These are phyloP conservation scores for Aspergillus fumigatiaffinis DNA, from an alignment of 2,329 filamentous ascomycete genomes.

Conservation along the genomic window DNA sequence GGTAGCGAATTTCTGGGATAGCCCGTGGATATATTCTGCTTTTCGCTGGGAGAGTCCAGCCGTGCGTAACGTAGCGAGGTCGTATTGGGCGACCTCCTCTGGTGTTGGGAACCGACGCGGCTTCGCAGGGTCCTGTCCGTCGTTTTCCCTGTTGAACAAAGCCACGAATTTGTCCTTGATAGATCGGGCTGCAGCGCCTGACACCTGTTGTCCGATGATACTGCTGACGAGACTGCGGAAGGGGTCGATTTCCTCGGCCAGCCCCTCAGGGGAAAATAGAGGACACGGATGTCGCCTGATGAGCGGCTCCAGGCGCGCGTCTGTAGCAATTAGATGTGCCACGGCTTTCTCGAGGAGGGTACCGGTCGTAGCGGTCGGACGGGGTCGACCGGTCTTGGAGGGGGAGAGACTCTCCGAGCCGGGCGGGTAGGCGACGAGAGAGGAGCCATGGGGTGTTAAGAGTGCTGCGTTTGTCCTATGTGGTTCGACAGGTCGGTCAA, in stretches of 20 bases:
- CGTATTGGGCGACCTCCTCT: slow-evolving; percentile 61
- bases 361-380: slow-evolving; percentile 58
- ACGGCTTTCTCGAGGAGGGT: slow-evolving; percentile 72
- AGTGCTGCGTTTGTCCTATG: slow-evolving; percentile 47
- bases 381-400: slow-evolving; percentile 36
- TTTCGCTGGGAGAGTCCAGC: slow-evolving; percentile 92
- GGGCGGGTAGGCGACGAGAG: slow-evolving; percentile 47
- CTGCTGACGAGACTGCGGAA: slow-evolving; percentile 79
- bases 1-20: slow-evolving; percentile 73
- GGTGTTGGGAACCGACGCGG: slow-evolving; percentile 67
- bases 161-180: slow-evolving; percentile 82
- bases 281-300: slow-evolving; percentile 72
- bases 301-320: slow-evolving; percentile 66
- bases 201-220: slow-evolving; percentile 96
- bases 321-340: slow-evolving; percentile 67
- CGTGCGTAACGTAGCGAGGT: slow-evolving; percentile 67
- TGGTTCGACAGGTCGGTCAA: slow-evolving; percentile 45
- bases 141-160: slow-evolving; percentile 55
- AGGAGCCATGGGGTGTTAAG: slow-evolving; percentile 46
- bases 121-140: slow-evolving; percentile 9
- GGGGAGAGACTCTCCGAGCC: slow-evolving; percentile 35
- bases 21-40: slow-evolving; percentile 86
- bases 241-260: slow-evolving; percentile 83
- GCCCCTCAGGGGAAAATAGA: slow-evolving; percentile 73
- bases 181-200: slow-evolving; percentile 80